phyloP scores from a whole-genome alignment of 768 basidiomycete species.

The Termitomyces heimii region DNA sequence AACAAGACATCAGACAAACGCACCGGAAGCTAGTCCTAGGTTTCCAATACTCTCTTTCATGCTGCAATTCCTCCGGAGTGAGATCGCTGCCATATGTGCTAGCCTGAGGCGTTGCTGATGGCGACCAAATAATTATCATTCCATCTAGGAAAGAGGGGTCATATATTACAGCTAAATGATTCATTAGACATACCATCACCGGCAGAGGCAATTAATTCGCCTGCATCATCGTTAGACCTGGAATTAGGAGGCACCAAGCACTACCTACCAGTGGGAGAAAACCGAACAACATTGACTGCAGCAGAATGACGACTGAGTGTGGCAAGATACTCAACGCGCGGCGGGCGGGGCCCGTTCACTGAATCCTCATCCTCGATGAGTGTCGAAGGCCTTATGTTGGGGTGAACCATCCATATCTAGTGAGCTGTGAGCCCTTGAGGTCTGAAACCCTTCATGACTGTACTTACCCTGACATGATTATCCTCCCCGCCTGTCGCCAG shows the following conservation, averaged over 20 bases:
- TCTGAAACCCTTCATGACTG: conserved; percentile 7
- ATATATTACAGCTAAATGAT: conserved; percentile 6
- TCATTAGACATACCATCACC: conserved; percentile 74
- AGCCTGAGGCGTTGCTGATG: conserved; percentile 63
- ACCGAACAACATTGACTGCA: conserved; percentile 93
- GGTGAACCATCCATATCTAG: conserved; percentile 93
- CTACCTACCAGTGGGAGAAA: conserved; percentile 83
- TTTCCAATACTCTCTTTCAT: conserved; percentile 96
- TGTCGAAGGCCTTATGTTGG: conserved; percentile 72
- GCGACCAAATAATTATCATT: conserved; percentile 96
- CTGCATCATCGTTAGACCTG: conserved; percentile 30
- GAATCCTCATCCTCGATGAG: conserved; percentile 37
- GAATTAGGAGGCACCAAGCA: background rate
- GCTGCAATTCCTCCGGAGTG: conserved; percentile 69
- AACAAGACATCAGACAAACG: conserved; percentile 3
- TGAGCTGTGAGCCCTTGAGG: conserved; percentile 1
- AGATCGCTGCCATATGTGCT: conserved; percentile 81
- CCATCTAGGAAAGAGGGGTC: conserved; percentile 57
- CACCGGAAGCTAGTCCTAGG: conserved; percentile 80
- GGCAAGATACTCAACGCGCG: conserved; percentile 95
- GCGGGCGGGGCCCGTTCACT: conserved; percentile 33
- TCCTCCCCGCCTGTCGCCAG: conserved; percentile 96
- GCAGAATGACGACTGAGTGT: conserved; percentile 91
- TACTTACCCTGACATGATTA: conserved; percentile 89
- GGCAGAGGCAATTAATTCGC: conserved; percentile 90